Evolutionary conservation across 805 yeast genomes (phyloP), one percentile per base, ranked within the genome.

Genomic region (Pichia pseudocactophila): DNA sequence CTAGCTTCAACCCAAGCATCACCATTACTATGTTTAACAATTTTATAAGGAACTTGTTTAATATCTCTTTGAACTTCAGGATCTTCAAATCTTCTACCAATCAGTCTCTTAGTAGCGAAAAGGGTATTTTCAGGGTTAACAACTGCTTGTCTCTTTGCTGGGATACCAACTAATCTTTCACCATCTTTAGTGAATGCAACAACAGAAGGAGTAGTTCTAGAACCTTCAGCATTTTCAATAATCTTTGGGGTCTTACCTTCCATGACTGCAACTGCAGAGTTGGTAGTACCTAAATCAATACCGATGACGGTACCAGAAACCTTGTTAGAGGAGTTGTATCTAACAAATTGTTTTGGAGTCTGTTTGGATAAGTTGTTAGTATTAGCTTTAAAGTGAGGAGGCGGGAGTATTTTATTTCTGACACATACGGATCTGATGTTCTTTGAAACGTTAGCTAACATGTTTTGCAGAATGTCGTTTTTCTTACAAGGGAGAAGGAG

Each of bases 281-380:
- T 84, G 35, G 95, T 84, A 18, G 95, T 84, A 22, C 95, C 95
- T 43, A 84, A 62, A 61, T 84, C 95, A 49, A 84, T 83, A 44
- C 95, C 95, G 39, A 82, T 75, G 4, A 82, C 87, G 43, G 64
- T 56, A 48, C 68, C 68, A 43, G 54, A 52, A 34, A 62, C 63
- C 52, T 63, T 61, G 51, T 52, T 54, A 41, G 64, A 59, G 51
- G 64, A 59, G 51, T 61, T 59, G 50, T 49, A 52, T 58, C 65
- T 59, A 45, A 59, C 57, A 43, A 54, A 58, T 48, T 28, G 31
- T 10, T 50, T 52, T 34, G 53, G 45, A 22, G 13, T 11, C 19
- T n/a, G 30, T n/a, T 18, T 11, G 30, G n/a, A 39, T 7, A 25
- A 20, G 10, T n/a, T 27, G 31, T 28, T 28, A 10, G 25, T 16